A percentile compares a stretch with the other conserved stretches of the same genome.
These are phyloP conservation scores for Calonectria pteridis DNA, from an alignment of 2,329 filamentous ascomycete genomes.

Conservation along the genomic window DNA sequence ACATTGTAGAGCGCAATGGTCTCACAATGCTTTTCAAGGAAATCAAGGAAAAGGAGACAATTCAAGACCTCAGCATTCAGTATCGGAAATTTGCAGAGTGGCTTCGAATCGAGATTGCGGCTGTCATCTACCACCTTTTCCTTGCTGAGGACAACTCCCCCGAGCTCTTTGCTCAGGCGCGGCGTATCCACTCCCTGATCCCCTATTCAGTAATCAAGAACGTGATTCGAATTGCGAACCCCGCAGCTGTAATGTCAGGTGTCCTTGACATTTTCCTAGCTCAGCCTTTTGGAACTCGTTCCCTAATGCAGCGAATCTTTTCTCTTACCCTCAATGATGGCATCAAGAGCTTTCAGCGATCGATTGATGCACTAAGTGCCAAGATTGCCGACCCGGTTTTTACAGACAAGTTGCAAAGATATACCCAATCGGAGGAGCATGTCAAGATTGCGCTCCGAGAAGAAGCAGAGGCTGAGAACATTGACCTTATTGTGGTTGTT, in stretches of 20 bases:
- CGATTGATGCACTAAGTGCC: conserved; percentile 80
- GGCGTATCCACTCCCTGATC: conserved; percentile 93
- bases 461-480: conserved; percentile 79
- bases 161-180: conserved; percentile 93
- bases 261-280: conserved; percentile 95
- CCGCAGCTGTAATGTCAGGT: conserved; percentile 95
- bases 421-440: conserved; percentile 80
- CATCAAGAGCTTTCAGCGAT: conserved; percentile 86
- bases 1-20: conserved; percentile 80
- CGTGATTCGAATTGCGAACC: conserved; percentile 95
- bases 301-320: conserved; percentile 94
- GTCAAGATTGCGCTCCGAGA: conserved; percentile 80
- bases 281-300: conserved; percentile 91
- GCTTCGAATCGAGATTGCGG: conserved; percentile 96
- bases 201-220: conserved; percentile 96
- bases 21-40: conserved; percentile 93
- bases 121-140: conserved; percentile 97
- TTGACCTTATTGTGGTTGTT: conserved; percentile 89
- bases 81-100: conserved; percentile 99
- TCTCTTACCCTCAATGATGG: conserved; percentile 92
- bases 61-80: conserved; percentile 90
- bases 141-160: conserved; percentile 98
- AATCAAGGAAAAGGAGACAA: conserved; percentile 89
- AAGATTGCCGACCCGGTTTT: conserved; percentile 88
- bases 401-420: conserved; percentile 84